Conservation (phyloP, 208 protist genomes). For the Leishmania tarentolae region DNA sequence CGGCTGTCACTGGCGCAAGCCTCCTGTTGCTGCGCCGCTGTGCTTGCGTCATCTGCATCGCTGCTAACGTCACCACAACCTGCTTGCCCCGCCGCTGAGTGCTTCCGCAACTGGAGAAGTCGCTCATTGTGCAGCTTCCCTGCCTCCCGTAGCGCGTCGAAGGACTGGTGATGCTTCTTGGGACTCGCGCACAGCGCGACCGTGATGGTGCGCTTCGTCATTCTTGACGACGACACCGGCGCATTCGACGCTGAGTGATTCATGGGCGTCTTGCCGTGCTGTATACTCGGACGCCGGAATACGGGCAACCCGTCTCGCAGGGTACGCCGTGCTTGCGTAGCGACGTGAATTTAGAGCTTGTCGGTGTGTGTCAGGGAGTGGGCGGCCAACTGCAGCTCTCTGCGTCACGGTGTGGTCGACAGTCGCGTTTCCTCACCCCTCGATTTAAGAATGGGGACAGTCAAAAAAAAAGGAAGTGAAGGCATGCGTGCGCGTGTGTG, state of each 20-base stretch:
- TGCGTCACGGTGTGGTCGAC: background rate
- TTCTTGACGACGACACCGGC: background rate
- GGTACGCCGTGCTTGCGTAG: background rate
- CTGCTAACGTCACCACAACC: background rate
- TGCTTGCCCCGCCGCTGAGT: background rate
- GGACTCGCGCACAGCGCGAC: slow-evolving; percentile 70
- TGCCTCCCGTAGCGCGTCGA: slow-evolving; percentile 49
- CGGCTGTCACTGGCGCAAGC: background rate
- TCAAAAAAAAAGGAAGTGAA: background rate
- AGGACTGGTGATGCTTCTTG: slow-evolving; percentile 81
- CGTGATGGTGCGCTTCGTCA: slow-evolving; percentile 24
- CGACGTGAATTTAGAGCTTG: no score
- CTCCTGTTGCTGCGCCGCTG: background rate
- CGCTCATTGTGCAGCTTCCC: slow-evolving; percentile 38
- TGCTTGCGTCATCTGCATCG: background rate
- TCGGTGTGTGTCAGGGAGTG: background rate
- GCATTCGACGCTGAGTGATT: slow-evolving; percentile 2
- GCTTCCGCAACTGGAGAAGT: slow-evolving; percentile 8
- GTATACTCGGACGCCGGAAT: background rate
- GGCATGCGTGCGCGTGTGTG: background rate
- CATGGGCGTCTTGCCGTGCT: background rate
- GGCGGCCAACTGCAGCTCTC: background rate
- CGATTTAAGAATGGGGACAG: background rate
- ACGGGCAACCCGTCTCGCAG: background rate
- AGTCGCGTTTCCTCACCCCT: background rate